Evolutionary conservation across 2,329 filamentous ascomycete genomes (phyloP).

Genomic region (Ascochyta rabiei): DNA sequence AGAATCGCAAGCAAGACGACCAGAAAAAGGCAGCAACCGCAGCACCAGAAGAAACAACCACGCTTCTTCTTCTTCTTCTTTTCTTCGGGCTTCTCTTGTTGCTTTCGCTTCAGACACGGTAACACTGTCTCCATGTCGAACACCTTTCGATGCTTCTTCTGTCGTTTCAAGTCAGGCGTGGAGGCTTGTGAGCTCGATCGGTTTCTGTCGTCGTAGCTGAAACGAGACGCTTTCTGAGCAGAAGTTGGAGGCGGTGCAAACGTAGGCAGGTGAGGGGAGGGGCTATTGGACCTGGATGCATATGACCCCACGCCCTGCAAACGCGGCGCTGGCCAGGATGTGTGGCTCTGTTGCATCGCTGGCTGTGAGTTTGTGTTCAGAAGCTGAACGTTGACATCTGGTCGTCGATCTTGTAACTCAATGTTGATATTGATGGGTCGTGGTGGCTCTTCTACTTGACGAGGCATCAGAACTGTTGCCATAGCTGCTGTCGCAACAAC

Average conservation of each 20-base stretch:
- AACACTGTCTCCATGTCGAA: slow-evolving; percentile 33
- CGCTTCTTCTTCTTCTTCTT: slow-evolving; percentile 41
- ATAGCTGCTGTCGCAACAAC: slow-evolving; percentile 41
- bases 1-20: slow-evolving; percentile 48
- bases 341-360: slow-evolving; percentile 21
- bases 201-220: slow-evolving; percentile 35
- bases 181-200: slow-evolving; percentile 32
- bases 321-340: slow-evolving; percentile 26
- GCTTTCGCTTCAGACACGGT: slow-evolving; percentile 28
- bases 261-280: slow-evolving; percentile 28
- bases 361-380: slow-evolving; percentile 24
- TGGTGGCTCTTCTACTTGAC: slow-evolving; percentile 32
- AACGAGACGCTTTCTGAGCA: slow-evolving; percentile 33
- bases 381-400: slow-evolving; percentile 20
- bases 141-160: slow-evolving; percentile 42
- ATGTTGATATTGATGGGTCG: slow-evolving; percentile 42
- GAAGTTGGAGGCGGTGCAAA: slow-evolving; percentile 43
- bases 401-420: slow-evolving; percentile 37
- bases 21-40: slow-evolving; percentile 45
- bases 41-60: slow-evolving; percentile 42
- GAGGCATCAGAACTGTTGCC: slow-evolving; percentile 42
- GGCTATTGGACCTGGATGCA: slow-evolving; percentile 19
- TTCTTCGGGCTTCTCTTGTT: slow-evolving; percentile 20
- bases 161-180: slow-evolving; percentile 29
- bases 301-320: slow-evolving; percentile 14